Percentiles rank a stretch among this genome's conserved stretches.
These are phyloP conservation scores for Gossypium sturtianum DNA, from an alignment of 345 rosid species.

Conservation along the genomic window DNA sequence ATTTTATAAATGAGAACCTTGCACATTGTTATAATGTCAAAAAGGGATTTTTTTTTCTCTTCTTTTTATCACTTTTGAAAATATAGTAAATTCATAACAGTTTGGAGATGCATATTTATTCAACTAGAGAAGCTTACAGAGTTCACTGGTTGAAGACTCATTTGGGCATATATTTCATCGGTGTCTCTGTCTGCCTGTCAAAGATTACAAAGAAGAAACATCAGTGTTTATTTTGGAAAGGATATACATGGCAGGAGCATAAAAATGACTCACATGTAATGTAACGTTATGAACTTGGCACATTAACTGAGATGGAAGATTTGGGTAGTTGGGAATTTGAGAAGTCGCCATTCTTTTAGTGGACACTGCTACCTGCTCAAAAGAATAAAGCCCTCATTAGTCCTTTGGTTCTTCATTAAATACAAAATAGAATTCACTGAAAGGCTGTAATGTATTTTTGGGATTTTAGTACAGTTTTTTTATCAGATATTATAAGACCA, in stretches of 20 bases:
- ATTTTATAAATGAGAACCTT: background rate
- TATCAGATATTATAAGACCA: background rate
- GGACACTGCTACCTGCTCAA: constrained; percentile 77
- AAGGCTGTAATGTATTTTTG: background rate
- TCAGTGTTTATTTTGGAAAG: background rate
- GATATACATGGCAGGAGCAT: background rate
- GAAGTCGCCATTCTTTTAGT: constrained; percentile 86
- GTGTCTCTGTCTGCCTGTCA: constrained; percentile 89
- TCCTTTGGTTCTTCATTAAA: background rate
- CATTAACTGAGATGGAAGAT: constrained; percentile 86
- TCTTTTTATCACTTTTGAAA: background rate
- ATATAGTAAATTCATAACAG: background rate
- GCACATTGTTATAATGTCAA: background rate
- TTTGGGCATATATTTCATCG: constrained; percentile 91
- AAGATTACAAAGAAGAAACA: constrained; percentile 10
- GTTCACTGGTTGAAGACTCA: constrained; percentile 93
- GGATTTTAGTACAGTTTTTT: background rate
- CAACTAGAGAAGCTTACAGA: constrained; percentile 46
- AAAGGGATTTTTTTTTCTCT: background rate
- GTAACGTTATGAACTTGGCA: constrained; percentile 98
- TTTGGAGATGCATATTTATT: background rate
- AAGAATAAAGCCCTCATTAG: background rate
- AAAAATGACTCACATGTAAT: constrained; percentile 55
- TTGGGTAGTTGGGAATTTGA: constrained; percentile 94
- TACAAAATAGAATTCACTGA: background rate